Base-by-base conservation (phyloP, 2,329 filamentous ascomycete genomes). In the Aspergillus ochraceus region DNA sequence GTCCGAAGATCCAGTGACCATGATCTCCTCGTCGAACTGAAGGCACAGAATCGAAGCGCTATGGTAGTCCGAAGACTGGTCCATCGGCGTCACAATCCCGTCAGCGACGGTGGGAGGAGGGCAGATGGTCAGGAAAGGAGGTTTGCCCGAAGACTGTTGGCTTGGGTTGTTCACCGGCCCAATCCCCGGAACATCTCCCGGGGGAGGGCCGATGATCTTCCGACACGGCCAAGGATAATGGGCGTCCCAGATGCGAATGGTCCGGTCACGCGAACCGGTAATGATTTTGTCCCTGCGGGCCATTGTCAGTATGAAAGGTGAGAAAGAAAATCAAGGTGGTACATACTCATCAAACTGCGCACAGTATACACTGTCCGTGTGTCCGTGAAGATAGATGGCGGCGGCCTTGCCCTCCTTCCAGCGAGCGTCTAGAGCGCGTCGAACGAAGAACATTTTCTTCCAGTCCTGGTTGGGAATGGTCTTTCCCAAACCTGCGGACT, bases 311-410 rank as follows among this genome's bases (percentile, higher is more conserved):
- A 49, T 26, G 45, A 36, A 19, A 24, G n/a, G 3, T 39, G 24
- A 36, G 8, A 52, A 12, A 12, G 24, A 20, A 22, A n/a, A 26
- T 52, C 50, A 47, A 22, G 10, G 30, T n/a, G 26, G 20, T 42
- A 81, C 88, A 68, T 84, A 92, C 89, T 98, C 94, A 74, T 99
- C 95, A 74, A 98, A 99, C 73, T 99, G 95, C 58, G 96, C 86
- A 76, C 95, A 99, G 79, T 99, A 99, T 59, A 99, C 96, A 66
- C 92, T 97, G 75, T 99, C 95, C 26, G 88, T 88, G 74, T 99
- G 95, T 2, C 95, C 95, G 69, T 95, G 92, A 22, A 99, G 84
- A 75, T 97, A 98, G 58, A 96, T 87, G 0, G 92, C 89, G 50
- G 87, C 88, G 9, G 92, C 91, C 65, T 88, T 88, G 58, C 90